Percentiles rank a stretch among this genome's conserved stretches.
These are phyloP conservation scores for Aspergillus puulaauensis DNA, from an alignment of 2,329 filamentous ascomycete genomes.

Conservation along the genomic window DNA sequence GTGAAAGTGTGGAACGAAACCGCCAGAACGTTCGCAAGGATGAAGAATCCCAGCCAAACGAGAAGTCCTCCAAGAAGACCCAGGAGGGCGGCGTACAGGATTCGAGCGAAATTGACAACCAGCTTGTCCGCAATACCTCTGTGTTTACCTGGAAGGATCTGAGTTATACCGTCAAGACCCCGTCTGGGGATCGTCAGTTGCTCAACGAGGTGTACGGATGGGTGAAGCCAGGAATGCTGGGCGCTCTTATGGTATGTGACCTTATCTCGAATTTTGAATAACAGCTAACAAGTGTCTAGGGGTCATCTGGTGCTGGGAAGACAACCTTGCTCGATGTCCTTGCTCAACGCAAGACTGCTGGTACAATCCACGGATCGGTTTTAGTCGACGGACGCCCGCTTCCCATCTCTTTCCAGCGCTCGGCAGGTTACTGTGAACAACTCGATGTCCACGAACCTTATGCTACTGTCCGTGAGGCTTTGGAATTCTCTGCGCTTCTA, in stretches of 20 bases:
- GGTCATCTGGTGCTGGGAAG: conserved; percentile 76
- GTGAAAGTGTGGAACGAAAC: conserved; percentile 53
- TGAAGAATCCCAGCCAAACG: conserved; percentile 48
- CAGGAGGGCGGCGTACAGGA: conserved; percentile 18
- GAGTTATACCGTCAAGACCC: conserved; percentile 66
- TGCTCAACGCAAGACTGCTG: conserved; percentile 67
- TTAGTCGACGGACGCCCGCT: conserved; percentile 64
- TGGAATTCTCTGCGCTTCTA: conserved; percentile 65
- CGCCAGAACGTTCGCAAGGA: conserved; percentile 39
- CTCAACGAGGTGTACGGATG: conserved; percentile 71
- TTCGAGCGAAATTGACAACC: conserved; percentile 31
- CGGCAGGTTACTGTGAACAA: conserved; percentile 69
- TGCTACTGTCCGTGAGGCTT: conserved; percentile 63
- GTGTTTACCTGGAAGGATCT: conserved; percentile 76
- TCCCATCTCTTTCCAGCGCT: conserved; percentile 62
- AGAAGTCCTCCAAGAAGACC: conserved; percentile 22
- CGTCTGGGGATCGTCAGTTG: conserved; percentile 54
- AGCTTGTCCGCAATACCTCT: conserved; percentile 62
- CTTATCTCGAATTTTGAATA: background rate
- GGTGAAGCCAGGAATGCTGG: conserved; percentile 73
- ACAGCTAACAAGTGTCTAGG: conserved; percentile 30
- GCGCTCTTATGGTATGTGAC: conserved; percentile 61
- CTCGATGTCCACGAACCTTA: conserved; percentile 67
- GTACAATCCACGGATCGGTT: conserved; percentile 63
- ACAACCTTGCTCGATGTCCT: conserved; percentile 71